Percentiles rank a stretch among this genome's conserved stretches.
These are phyloP conservation scores for Ceraceosorus guamensis DNA, from an alignment of 1,284 basidiomycete species.

Conservation along the genomic window DNA sequence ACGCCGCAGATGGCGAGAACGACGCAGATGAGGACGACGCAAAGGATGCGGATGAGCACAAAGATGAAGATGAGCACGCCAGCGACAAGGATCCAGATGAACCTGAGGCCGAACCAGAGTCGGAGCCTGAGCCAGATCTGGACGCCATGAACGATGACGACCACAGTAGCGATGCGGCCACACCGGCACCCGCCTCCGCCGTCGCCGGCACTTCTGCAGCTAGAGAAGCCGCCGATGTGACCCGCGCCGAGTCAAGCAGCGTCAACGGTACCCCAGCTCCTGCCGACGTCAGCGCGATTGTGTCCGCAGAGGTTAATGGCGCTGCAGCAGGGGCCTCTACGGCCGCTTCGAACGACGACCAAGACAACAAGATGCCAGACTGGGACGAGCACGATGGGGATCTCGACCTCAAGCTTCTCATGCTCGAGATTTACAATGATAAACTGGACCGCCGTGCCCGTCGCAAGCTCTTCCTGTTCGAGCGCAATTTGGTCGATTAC, in stretches of 20 bases:
- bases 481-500: conserved; percentile 83
- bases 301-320: background rate
- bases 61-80: conserved; percentile 28
- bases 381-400: conserved; percentile 72
- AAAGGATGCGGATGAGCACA: conserved; percentile 19
- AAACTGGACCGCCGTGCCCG: conserved; percentile 81
- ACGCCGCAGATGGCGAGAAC: conserved; percentile 35
- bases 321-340: conserved; percentile 14
- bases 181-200: background rate
- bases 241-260: conserved; percentile 5
- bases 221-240: background rate
- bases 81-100: conserved; percentile 22
- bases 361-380: conserved; percentile 11
- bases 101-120: conserved; percentile 13
- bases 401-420: conserved; percentile 77
- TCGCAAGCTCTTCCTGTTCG: conserved; percentile 84
- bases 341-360: conserved; percentile 13
- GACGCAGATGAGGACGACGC: conserved; percentile 23
- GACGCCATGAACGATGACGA: conserved; percentile 12
- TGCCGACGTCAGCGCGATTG: background rate
- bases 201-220: conserved; percentile 4
- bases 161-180: conserved; percentile 19
- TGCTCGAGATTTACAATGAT: conserved; percentile 87
- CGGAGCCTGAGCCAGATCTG: conserved; percentile 23
- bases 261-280: background rate